phyloP scores from a whole-genome alignment of 495 filamentous ascomycete genomes.

The Penicillium mononematosum region DNA sequence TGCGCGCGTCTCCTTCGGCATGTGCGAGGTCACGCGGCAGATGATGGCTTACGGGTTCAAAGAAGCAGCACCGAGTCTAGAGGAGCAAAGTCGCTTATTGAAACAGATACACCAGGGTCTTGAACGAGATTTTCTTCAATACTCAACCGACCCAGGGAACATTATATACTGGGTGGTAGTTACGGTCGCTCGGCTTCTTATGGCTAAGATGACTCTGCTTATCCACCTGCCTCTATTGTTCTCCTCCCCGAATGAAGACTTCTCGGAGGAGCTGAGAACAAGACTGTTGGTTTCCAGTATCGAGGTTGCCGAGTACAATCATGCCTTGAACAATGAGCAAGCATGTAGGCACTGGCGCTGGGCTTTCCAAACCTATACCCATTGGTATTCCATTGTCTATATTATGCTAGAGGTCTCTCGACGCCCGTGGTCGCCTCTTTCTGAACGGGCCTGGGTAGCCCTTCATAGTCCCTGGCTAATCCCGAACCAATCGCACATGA shows the following conservation, averaged over 20 bases:
- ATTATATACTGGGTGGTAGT: constrained; percentile 45
- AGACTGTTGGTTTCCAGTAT: constrained; percentile 45
- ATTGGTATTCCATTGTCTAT: constrained; percentile 61
- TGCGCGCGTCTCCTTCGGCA: constrained; percentile 46
- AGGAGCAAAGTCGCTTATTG: constrained; percentile 46
- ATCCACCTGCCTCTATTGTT: constrained; percentile 46
- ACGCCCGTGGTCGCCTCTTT: constrained; percentile 47
- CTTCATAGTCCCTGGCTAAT: constrained; percentile 51
- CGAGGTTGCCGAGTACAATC: constrained; percentile 57
- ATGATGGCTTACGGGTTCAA: constrained; percentile 49
- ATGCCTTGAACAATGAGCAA: constrained; percentile 48
- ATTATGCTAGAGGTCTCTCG: constrained; percentile 52
- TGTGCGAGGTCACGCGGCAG: constrained; percentile 45
- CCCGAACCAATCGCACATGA: constrained; percentile 31
- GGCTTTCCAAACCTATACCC: constrained; percentile 57
- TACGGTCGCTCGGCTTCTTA: constrained; percentile 37
- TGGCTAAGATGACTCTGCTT: constrained; percentile 49
- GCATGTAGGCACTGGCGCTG: constrained; percentile 57
- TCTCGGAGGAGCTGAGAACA: constrained; percentile 37
- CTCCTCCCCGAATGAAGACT: constrained; percentile 29
- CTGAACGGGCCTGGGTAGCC: constrained; percentile 55
- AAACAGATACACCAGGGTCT: constrained; percentile 42
- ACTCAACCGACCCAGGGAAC: constrained; percentile 36
- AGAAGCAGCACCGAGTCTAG: constrained; percentile 25
- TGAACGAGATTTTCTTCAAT: constrained; percentile 44